Conservation (phyloP, 192 early-diverging fungal genomes). For the Hyaloraphidium curvatum region DNA sequence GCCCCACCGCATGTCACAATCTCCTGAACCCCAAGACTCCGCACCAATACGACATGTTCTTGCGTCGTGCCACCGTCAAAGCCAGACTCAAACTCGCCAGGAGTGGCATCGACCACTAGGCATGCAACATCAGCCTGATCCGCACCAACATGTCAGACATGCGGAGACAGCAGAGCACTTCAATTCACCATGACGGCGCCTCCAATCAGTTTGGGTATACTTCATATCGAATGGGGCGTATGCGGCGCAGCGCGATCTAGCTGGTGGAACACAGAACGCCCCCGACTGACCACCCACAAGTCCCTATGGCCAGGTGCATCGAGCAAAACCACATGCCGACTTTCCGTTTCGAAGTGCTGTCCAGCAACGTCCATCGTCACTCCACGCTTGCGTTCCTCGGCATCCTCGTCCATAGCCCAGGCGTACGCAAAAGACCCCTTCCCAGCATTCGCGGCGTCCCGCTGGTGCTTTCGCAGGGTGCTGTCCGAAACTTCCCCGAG, state of each 20-base stretch:
- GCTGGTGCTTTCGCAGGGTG: constrained; percentile 68
- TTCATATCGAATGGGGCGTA: too few species aligned
- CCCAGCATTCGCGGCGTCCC: constrained; percentile 78
- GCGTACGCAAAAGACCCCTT: constrained; percentile 93
- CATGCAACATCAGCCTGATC: constrained; percentile 79
- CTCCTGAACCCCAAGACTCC: constrained; percentile 81
- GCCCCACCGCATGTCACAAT: too few species aligned
- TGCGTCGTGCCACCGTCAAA: constrained; percentile 94
- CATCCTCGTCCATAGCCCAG: constrained; percentile 95
- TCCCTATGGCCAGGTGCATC: constrained; percentile 96
- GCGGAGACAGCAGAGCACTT: too few species aligned
- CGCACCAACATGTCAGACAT: neutral
- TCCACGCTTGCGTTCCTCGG: constrained; percentile 74
- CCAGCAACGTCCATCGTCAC: constrained; percentile 96
- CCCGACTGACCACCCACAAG: too few species aligned
- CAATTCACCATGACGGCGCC: too few species aligned
- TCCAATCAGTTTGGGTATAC: too few species aligned
- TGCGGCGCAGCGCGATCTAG: too few species aligned
- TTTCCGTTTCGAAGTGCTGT: constrained; percentile 62
- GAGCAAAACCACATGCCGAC: constrained; percentile 64
- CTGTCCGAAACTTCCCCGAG: constrained; percentile 78
- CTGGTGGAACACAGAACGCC: too few species aligned
- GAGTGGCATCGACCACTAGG: constrained; percentile 73
- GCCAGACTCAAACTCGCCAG: constrained; percentile 86
- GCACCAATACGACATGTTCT: constrained; percentile 82